Evolutionary conservation across 441 rosid species (phyloP).

Genomic region (Macaranga tanarius): DNA sequence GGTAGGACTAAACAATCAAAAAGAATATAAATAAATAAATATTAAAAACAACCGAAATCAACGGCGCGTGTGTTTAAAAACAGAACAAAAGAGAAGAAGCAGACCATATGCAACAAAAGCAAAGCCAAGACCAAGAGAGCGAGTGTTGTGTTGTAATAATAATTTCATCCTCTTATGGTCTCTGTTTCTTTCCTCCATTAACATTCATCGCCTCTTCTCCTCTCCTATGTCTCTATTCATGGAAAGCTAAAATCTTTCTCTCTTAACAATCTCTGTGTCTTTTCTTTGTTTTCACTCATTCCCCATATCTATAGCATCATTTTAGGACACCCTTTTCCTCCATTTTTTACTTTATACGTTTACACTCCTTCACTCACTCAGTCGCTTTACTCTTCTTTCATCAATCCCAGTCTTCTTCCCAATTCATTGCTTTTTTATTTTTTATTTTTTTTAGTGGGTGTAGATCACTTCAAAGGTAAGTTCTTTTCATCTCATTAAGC

Average conservation of each 20-base stretch:
- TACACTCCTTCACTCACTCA: conserved; percentile 14
- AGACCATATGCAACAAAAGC: background rate
- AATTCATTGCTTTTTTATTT: background rate
- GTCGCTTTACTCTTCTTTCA: conserved; percentile 4
- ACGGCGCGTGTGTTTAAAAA: conserved; percentile 10
- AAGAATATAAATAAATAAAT: background rate
- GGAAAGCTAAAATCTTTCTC: background rate
- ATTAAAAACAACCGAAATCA: background rate
- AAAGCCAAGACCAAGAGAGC: background rate
- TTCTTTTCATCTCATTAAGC: background rate
- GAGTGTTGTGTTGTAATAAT: too few species aligned
- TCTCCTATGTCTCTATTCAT: background rate
- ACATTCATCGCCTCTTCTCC: background rate
- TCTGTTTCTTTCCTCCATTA: background rate
- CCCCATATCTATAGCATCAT: conserved; percentile 54
- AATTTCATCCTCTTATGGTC: background rate
- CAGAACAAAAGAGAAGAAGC: background rate
- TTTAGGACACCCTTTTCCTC: conserved; percentile 34
- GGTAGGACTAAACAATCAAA: background rate
- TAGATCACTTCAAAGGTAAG: conserved; percentile 4
- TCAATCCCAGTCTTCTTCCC: background rate
- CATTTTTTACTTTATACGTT: conserved; percentile 10
- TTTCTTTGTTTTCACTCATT: conserved; percentile 40
- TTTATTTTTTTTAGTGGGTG: too few species aligned
- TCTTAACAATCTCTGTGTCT: conserved; percentile 21